These are phyloP conservation scores for Hirsutella thompsonii DNA, from an alignment of 2,329 filamentous ascomycete species.

Conservation along the genomic window DNA sequence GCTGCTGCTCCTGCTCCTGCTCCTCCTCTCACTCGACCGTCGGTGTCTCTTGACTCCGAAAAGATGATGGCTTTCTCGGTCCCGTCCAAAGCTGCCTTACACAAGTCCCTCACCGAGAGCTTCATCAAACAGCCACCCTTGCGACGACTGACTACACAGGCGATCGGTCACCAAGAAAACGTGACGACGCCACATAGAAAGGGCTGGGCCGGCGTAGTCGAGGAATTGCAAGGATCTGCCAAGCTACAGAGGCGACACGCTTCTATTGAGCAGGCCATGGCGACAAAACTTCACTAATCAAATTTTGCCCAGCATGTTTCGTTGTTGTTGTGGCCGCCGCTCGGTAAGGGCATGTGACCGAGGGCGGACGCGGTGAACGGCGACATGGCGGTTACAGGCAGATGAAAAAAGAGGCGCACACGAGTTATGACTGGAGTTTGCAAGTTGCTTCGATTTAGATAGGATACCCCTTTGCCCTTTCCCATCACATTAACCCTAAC, in stretches of 20 bases:
- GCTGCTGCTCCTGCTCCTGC: slow-evolving; percentile 17
- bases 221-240: slow-evolving; percentile 48
- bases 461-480: slow-evolving; percentile 22
- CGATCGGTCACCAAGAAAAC: slow-evolving; percentile 38
- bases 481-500: neutral
- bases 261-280: slow-evolving; percentile 48
- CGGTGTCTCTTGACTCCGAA: slow-evolving; percentile 19
- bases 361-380: neutral
- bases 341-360: neutral
- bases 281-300: slow-evolving; percentile 11
- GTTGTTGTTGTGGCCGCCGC: neutral
- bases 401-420: neutral
- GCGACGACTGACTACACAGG: slow-evolving; percentile 39
- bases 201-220: slow-evolving; percentile 51
- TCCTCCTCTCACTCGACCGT: slow-evolving; percentile 15
- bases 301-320: neutral
- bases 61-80: slow-evolving; percentile 17
- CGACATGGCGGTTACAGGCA: no score
- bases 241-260: slow-evolving; percentile 47
- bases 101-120: slow-evolving; percentile 29
- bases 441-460: slow-evolving; percentile 20
- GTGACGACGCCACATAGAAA: slow-evolving; percentile 32
- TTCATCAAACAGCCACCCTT: slow-evolving; percentile 33
- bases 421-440: slow-evolving; percentile 5
- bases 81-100: slow-evolving; percentile 20